Conservation (phyloP, 31 red algal species). For the Odonthalia washingtoniensis region DNA sequence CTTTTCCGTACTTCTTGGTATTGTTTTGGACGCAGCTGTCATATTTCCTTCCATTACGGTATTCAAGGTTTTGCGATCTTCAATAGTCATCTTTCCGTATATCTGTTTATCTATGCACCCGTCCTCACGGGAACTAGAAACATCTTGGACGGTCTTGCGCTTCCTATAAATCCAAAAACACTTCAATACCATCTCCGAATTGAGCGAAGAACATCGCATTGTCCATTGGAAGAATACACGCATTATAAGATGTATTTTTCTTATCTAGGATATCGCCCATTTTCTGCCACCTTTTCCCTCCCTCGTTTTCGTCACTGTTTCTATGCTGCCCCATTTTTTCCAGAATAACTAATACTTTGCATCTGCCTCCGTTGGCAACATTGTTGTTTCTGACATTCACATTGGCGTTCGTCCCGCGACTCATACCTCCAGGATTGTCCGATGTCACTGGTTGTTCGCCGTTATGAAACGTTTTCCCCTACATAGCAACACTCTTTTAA, state of each 20-base stretch:
- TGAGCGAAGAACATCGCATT: slow-evolving; percentile 69
- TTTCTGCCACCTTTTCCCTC: background rate
- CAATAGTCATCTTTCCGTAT: slow-evolving; percentile 70
- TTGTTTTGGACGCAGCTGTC: slow-evolving; percentile 66
- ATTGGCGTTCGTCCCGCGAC: no score
- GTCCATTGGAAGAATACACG: slow-evolving; percentile 52
- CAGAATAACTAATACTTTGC: slow-evolving; percentile 43
- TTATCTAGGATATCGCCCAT: slow-evolving; percentile 20
- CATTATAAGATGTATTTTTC: slow-evolving; percentile 20
- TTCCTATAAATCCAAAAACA: slow-evolving; percentile 79
- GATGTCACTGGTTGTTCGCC: no score
- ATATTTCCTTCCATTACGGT: slow-evolving; percentile 88
- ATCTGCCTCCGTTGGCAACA: background rate
- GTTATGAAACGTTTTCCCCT: background rate
- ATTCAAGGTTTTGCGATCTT: slow-evolving; percentile 79
- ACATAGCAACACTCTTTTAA: background rate
- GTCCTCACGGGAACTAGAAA: slow-evolving; percentile 59
- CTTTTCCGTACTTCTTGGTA: slow-evolving; percentile 63
- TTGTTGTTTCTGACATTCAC: no score
- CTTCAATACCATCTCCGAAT: slow-evolving; percentile 56
- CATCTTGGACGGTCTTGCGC: slow-evolving; percentile 72
- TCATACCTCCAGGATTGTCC: no score
- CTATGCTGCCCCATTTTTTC: slow-evolving; percentile 40
- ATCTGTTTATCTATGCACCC: slow-evolving; percentile 57
- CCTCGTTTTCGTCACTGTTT: background rate